Evolutionary conservation across 345 rosid genomes (phyloP).

Genomic region (Diplotaxis tenuifolia): DNA sequence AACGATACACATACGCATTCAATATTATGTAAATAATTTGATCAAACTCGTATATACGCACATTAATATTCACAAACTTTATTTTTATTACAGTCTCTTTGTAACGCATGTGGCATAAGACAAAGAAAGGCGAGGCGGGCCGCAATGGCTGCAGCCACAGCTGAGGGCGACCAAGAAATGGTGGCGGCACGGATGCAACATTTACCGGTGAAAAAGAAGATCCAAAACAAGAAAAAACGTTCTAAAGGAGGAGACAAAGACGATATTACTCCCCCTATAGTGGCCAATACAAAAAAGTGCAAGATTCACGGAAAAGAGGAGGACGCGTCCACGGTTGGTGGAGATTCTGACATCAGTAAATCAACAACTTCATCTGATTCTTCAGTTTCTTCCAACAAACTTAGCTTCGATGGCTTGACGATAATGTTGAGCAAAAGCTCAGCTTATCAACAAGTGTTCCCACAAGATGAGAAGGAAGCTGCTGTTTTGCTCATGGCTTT

Average conservation of each 20-base stretch:
- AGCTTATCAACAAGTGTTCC: slow-evolving; percentile 70
- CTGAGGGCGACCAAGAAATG: slow-evolving; percentile 25
- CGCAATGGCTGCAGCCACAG: slow-evolving; percentile 49
- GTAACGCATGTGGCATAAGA: slow-evolving; percentile 90
- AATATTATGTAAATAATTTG: neutral
- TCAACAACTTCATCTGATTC: slow-evolving; percentile 32
- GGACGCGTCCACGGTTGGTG: neutral
- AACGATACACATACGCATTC: neutral
- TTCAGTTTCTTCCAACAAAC: slow-evolving; percentile 39
- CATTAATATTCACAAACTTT: neutral
- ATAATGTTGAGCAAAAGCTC: slow-evolving; percentile 65
- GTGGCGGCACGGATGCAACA: slow-evolving; percentile 4
- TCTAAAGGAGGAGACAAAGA: slow-evolving; percentile 22
- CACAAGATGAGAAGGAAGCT: slow-evolving; percentile 96
- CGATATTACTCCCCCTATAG: slow-evolving; percentile 9
- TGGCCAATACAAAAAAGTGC: slow-evolving; percentile 28
- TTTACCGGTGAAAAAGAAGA: slow-evolving; percentile 31
- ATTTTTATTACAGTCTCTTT: slow-evolving; percentile 61
- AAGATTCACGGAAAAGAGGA: slow-evolving; percentile 28
- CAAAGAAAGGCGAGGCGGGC: slow-evolving; percentile 88
- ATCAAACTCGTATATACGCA: neutral
- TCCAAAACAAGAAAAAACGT: slow-evolving; percentile 45
- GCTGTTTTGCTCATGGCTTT: slow-evolving; percentile 94
- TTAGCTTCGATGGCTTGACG: slow-evolving; percentile 74
- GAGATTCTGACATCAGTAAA: slow-evolving; percentile 29